Evolutionary conservation across 2,329 filamentous ascomycete species (phyloP), one percentile per base, ranked within the genome.

Genomic region (Paecilomyces niveus): DNA sequence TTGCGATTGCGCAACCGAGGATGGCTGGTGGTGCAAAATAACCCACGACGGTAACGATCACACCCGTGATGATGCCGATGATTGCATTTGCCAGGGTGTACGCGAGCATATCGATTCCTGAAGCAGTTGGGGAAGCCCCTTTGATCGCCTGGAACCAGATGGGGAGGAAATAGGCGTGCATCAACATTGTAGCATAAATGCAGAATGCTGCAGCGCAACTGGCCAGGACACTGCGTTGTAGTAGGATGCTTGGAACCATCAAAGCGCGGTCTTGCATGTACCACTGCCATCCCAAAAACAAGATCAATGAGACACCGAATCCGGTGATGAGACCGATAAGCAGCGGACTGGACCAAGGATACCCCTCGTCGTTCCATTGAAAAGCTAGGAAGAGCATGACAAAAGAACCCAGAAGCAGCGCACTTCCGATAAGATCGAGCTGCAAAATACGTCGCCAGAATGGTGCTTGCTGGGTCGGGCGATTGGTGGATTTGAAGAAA

Each of bases 311-410:
- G 6, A 62, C 65, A 3, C 56, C 67, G 6, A 69, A 63, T 5
- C 72, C 73, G 53, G 66, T 66, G 21, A 77, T 65, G 1, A 75
- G 62, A 1, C 71, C 73, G 35, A 77, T 73, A 21, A 74, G 61
- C 0, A 54, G 64, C 1, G 68, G 32, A n/a, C 62, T 68, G 31
- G 65, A 63, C 76, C 76, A 78, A 3, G 61, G 29, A 49, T 49
- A 54, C 33, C 33, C 50, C 18, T 58, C n/a, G 22, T 56, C 58
- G 3, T 53, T 51, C n/a, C 52, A 61, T 29, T 65, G 59, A 3
- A 65, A 60, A 3, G 63, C 64, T 11, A 64, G 35, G 33, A 65
- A 59, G 4, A 67, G 57, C 59, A 62, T 59, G 6, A 52, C 10
- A 13, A 52, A 52, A 11, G 50, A 15, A 11, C 50, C 21, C 9